phyloP scores from a whole-genome alignment of 2,329 filamentous ascomycete genomes.

The Aureobasidium sp. region DNA sequence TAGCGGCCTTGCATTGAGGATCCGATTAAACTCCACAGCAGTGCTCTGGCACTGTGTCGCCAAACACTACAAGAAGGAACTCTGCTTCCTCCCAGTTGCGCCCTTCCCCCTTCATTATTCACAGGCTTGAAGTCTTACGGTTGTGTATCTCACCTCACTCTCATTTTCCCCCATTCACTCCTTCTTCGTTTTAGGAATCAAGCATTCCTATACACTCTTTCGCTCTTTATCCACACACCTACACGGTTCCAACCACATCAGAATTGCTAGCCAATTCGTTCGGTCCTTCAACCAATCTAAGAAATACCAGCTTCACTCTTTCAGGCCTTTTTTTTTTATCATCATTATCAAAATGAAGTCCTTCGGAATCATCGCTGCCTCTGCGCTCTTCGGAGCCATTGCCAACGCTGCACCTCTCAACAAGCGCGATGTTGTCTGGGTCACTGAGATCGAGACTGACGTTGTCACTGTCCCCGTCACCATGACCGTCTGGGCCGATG shows the following conservation, averaged over 20 bases:
- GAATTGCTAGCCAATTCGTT: slow-evolving; percentile 17
- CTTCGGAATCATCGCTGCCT: slow-evolving; percentile 23
- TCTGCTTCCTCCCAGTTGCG: background rate
- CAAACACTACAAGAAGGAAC: slow-evolving; percentile 12
- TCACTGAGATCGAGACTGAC: slow-evolving; percentile 42
- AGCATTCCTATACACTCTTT: slow-evolving; percentile 17
- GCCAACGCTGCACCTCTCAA: slow-evolving; percentile 29
- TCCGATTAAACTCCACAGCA: slow-evolving; percentile 9
- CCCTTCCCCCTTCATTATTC: background rate
- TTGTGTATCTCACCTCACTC: slow-evolving; percentile 11
- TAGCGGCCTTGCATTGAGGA: slow-evolving; percentile 11
- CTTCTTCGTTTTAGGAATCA: slow-evolving; percentile 16
- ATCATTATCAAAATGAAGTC: slow-evolving; percentile 30
- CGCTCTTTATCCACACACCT: background rate
- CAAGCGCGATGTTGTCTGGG: slow-evolving; percentile 42
- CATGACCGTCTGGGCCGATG: slow-evolving; percentile 39
- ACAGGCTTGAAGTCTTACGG: slow-evolving; percentile 17
- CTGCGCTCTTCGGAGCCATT: slow-evolving; percentile 23
- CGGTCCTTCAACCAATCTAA: slow-evolving; percentile 10
- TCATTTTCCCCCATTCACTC: slow-evolving; percentile 15
- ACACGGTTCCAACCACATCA: slow-evolving; percentile 4
- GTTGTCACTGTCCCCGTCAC: slow-evolving; percentile 44
- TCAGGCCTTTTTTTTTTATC: background rate
- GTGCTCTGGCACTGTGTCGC: background rate
- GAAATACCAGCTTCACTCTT: background rate